Evolutionary conservation across 192 early-diverging fungal species (phyloP).

Genomic region (Backusella luteola): DNA sequence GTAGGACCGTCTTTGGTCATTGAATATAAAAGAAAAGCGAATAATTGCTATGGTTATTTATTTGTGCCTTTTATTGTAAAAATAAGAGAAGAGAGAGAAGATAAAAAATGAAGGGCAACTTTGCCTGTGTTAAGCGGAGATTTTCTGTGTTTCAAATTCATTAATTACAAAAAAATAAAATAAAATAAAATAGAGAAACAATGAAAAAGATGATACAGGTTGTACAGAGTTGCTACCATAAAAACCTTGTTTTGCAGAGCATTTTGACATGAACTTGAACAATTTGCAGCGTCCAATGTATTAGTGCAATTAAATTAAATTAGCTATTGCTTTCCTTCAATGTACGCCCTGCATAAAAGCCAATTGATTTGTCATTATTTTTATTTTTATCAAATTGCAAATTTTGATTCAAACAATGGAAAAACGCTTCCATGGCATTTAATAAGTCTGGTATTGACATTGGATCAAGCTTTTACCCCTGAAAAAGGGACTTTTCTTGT

Average conservation of each 20-base stretch:
- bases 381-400: background rate
- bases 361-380: background rate
- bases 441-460: too few relatives aligned
- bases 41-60: background rate
- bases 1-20: conserved; percentile 33
- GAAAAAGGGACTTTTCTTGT: background rate
- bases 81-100: background rate
- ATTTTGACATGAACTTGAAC: background rate
- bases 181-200: background rate
- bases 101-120: background rate
- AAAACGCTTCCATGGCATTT: background rate
- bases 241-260: background rate
- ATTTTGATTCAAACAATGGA: background rate
- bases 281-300: too few relatives aligned
- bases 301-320: too few relatives aligned
- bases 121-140: background rate
- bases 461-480: background rate
- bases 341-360: background rate
- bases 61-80: background rate
- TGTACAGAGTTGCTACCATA: background rate
- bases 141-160: background rate
- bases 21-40: conserved; percentile 2
- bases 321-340: background rate
- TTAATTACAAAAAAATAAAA: conserved; percentile 4
- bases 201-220: conserved; percentile 1